A percentile compares a stretch with the other conserved stretches of the same genome.
Conservation (phyloP, 2,329 filamentous ascomycete genomes). For the Ophiostoma montium region DNA sequence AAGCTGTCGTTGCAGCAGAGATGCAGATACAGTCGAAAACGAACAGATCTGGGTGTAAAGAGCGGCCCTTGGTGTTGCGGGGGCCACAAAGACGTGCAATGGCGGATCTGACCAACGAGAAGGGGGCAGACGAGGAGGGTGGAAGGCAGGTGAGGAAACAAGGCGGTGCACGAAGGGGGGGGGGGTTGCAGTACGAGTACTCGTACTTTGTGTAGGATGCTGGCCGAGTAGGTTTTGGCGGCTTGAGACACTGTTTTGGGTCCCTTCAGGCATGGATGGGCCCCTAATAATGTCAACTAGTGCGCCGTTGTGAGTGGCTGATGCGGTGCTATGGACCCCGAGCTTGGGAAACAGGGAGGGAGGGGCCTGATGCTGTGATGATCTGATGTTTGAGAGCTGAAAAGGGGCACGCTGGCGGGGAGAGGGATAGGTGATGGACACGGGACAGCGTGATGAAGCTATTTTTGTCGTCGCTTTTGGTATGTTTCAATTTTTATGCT, state of each 20-base stretch:
- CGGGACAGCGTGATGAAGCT: background rate
- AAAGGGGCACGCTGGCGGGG: background rate
- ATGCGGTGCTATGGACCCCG: background rate
- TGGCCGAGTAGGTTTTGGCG: background rate
- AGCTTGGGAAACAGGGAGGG: background rate
- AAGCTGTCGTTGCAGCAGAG: no score
- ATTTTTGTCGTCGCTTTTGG: background rate
- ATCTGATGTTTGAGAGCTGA: background rate
- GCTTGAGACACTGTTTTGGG: background rate
- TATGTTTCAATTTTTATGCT: no score
- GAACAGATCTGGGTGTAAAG: no score
- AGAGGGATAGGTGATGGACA: background rate
- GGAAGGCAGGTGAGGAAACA: background rate
- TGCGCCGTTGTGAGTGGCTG: background rate
- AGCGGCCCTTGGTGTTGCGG: slow-evolving; percentile 6
- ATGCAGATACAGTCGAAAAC: no score
- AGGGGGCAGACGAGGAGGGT: background rate
- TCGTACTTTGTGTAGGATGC: background rate
- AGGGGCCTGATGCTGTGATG: background rate
- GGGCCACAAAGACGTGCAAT: slow-evolving; percentile 5
- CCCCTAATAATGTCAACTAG: background rate
- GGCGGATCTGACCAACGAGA: slow-evolving; percentile 3
- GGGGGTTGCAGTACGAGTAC: background rate
- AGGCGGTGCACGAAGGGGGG: background rate
- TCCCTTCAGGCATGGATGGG: background rate